phyloP scores from a whole-genome alignment of 2,329 filamentous ascomycete species.

The Neocucurbitaria cava region DNA sequence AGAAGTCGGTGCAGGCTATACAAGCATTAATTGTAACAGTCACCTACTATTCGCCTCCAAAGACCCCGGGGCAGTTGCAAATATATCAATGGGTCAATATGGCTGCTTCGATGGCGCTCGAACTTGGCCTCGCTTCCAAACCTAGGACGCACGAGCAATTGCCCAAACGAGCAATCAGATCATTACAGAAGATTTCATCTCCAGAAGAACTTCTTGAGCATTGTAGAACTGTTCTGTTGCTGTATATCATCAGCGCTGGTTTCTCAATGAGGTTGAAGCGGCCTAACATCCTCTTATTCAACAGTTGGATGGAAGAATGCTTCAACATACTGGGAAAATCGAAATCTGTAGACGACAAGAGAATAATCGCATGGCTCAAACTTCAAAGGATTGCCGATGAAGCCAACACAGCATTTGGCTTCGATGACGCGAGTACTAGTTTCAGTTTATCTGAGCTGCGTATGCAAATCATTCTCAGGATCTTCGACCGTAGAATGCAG shows the following conservation, averaged over 20 bases:
- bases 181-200: slow-evolving; percentile 44
- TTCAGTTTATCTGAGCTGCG: slow-evolving; percentile 46
- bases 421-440: slow-evolving; percentile 47
- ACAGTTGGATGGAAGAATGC: slow-evolving; percentile 49
- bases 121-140: slow-evolving; percentile 46
- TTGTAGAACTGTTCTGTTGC: slow-evolving; percentile 40
- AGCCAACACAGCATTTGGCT: slow-evolving; percentile 46
- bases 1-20: slow-evolving; percentile 45
- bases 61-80: slow-evolving; percentile 38
- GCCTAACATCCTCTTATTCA: slow-evolving; percentile 44
- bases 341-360: slow-evolving; percentile 36
- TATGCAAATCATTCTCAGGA: slow-evolving; percentile 43
- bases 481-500: slow-evolving; percentile 46
- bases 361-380: slow-evolving; percentile 39
- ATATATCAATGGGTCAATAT: slow-evolving; percentile 47
- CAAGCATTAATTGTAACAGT: slow-evolving; percentile 46
- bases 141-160: slow-evolving; percentile 47
- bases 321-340: slow-evolving; percentile 40
- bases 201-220: slow-evolving; percentile 45
- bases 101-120: slow-evolving; percentile 46
- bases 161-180: slow-evolving; percentile 42
- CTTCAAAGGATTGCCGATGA: slow-evolving; percentile 47
- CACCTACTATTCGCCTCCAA: slow-evolving; percentile 44
- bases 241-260: slow-evolving; percentile 44
- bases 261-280: slow-evolving; percentile 44